Percentiles rank a stretch among this genome's conserved stretches.
Conservation (phyloP, 768 basidiomycete genomes). For the Tulasnella sp. region DNA sequence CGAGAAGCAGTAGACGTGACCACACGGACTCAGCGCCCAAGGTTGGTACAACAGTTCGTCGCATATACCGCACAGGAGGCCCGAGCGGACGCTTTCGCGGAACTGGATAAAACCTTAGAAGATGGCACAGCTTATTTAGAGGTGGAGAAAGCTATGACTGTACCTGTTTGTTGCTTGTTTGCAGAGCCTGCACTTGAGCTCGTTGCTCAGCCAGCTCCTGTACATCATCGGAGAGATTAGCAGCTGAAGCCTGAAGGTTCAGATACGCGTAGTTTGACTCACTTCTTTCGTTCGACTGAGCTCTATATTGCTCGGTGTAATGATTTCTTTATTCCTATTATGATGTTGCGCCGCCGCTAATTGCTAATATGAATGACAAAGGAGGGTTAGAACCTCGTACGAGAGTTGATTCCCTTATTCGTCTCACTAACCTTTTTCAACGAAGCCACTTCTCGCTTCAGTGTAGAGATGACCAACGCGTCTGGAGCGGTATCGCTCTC, state of each 20-base stretch:
- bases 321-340: neutral
- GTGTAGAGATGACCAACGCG: neutral
- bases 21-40: constrained; percentile 8
- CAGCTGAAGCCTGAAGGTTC: too few relatives aligned
- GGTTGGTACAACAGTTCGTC: neutral
- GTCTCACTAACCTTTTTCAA: neutral
- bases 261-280: too few relatives aligned
- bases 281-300: neutral
- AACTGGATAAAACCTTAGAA: neutral
- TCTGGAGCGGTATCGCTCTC: neutral
- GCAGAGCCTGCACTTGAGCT: neutral
- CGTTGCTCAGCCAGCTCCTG: constrained; percentile 2
- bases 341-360: neutral
- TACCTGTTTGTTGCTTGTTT: neutral
- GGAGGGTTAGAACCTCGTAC: neutral
- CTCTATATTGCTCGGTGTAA: neutral
- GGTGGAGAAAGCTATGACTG: too few relatives aligned
- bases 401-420: neutral
- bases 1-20: constrained; percentile 8
- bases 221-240: neutral
- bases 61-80: constrained; percentile 6
- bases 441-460: neutral
- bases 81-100: neutral
- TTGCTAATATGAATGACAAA: neutral
- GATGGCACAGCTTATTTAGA: too few relatives aligned